A percentile compares a stretch with the other conserved stretches of the same genome.
Conservation (phyloP, 129 eudicot genomes). For the Silybum marianum region DNA sequence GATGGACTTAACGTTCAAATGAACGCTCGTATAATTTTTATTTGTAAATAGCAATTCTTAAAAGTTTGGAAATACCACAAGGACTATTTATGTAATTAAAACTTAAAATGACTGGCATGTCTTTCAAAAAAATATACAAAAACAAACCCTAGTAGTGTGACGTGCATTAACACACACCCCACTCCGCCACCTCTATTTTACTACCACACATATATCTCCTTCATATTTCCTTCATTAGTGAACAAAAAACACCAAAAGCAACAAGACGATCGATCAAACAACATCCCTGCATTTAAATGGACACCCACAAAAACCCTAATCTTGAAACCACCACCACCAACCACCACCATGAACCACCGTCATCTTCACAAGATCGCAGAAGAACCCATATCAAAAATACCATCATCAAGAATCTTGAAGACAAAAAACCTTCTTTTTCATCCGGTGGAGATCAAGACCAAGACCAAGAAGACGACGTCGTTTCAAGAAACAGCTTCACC, state of each 20-base stretch:
- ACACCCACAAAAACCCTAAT: constrained; percentile 26
- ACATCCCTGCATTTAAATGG: constrained; percentile 19
- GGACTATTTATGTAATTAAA: not conserved
- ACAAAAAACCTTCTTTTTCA: not conserved
- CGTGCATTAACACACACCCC: not conserved
- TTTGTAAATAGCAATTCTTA: not conserved
- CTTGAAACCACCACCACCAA: constrained; percentile 12
- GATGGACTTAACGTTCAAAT: not conserved
- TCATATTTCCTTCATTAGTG: not conserved
- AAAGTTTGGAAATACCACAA: not conserved
- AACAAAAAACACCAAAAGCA: not conserved
- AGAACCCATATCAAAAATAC: not conserved
- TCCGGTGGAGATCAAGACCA: not conserved
- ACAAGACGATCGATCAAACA: not conserved
- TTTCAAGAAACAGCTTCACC: not conserved
- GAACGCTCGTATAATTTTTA: not conserved
- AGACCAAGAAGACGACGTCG: not conserved
- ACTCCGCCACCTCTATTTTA: not conserved
- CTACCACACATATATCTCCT: constrained; percentile 12
- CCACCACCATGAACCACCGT: not conserved
- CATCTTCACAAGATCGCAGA: constrained; percentile 23
- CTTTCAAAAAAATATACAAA: not conserved
- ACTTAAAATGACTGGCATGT: not conserved
- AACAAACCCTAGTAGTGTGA: not conserved
- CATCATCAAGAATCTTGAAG: constrained; percentile 9